These are phyloP conservation scores for Cystobasidium pallidum DNA, from an alignment of 1,284 basidiomycete genomes.

Conservation along the genomic window DNA sequence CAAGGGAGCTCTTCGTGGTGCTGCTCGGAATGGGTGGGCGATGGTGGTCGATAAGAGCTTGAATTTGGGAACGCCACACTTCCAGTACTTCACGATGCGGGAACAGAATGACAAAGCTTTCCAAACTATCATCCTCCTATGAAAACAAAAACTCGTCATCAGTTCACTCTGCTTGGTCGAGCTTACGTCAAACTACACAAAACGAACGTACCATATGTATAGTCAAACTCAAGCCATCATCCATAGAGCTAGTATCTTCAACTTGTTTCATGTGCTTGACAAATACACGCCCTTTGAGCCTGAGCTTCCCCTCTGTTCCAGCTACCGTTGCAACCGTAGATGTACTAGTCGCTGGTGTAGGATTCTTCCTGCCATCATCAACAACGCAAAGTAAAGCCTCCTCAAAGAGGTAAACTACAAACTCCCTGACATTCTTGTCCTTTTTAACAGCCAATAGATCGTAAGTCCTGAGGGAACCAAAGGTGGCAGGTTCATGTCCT, in stretches of 20 bases:
- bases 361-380: conserved; percentile 81
- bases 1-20: conserved; percentile 54
- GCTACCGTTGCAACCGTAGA: not conserved
- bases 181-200: not conserved
- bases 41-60: conserved; percentile 65
- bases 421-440: conserved; percentile 67
- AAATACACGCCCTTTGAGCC: conserved; percentile 92
- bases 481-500: conserved; percentile 76
- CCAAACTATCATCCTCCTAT: conserved; percentile 72
- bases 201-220: conserved; percentile 42
- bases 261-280: conserved; percentile 88
- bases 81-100: conserved; percentile 84
- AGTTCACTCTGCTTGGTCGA: not conserved
- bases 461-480: conserved; percentile 87
- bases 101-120: conserved; percentile 93
- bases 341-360: conserved; percentile 48
- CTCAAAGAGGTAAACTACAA: conserved; percentile 80
- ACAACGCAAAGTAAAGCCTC: conserved; percentile 95
- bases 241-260: conserved; percentile 70
- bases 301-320: conserved; percentile 64
- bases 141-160: not conserved
- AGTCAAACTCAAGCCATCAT: conserved; percentile 79
- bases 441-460: conserved; percentile 85
- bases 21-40: conserved; percentile 58
- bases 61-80: conserved; percentile 80